Evolutionary conservation across 2,329 filamentous ascomycete species (phyloP).

Genomic region (Penicillium sp.): DNA sequence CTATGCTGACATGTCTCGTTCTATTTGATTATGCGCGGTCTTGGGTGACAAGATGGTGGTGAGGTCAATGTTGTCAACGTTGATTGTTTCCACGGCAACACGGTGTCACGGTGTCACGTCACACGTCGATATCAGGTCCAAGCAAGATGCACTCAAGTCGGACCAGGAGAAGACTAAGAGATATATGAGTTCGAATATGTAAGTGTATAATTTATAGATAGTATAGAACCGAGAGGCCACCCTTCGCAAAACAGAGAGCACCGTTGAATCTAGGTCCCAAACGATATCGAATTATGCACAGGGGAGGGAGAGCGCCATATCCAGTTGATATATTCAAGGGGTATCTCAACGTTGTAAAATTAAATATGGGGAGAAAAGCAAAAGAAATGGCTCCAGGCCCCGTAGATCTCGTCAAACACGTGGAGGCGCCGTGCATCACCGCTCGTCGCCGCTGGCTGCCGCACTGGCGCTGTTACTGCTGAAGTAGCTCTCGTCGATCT

Average conservation of each 20-base stretch:
- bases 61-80: conserved; percentile 1
- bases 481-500: conserved; percentile 79
- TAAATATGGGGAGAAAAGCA: conserved; percentile 9
- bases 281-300: conserved; percentile 32
- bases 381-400: conserved; percentile 19
- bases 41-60: background rate
- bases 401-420: conserved; percentile 22
- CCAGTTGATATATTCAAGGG: conserved; percentile 34
- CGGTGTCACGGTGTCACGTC: conserved; percentile 2
- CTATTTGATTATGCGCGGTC: background rate
- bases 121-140: background rate
- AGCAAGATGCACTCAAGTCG: background rate
- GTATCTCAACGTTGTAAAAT: conserved; percentile 31
- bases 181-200: background rate
- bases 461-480: conserved; percentile 30
- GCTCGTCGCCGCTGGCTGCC: conserved; percentile 21
- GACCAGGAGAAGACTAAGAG: too few relatives aligned
- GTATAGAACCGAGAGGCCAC: conserved; percentile 6
- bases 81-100: conserved; percentile 30
- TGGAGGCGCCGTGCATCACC: conserved; percentile 16
- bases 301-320: conserved; percentile 26
- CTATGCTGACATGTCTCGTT: background rate
- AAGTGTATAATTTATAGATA: background rate
- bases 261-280: conserved; percentile 26
- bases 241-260: conserved; percentile 9